A percentile compares a stretch with the other conserved stretches of the same genome.
Evolutionary conservation across 1,284 basidiomycete species (phyloP).

Genomic region (Papiliotrema flavescens): DNA sequence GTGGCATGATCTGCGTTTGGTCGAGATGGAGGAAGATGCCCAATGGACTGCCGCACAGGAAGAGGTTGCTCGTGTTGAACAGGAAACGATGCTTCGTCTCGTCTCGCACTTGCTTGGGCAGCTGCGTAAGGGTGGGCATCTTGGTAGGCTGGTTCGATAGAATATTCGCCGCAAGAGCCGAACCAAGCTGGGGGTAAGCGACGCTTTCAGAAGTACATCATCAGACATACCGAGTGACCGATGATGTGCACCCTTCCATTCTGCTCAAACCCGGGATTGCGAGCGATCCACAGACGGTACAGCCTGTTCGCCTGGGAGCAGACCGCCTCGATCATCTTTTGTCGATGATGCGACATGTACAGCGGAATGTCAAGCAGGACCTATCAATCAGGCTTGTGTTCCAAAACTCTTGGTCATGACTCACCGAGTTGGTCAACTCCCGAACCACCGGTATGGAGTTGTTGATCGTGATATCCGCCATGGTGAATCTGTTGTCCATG

Average conservation of each 20-base stretch:
- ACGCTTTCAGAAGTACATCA: background rate
- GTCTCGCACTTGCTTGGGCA: slow-evolving; percentile 43
- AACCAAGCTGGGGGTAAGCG: slow-evolving; percentile 48
- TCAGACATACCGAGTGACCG: slow-evolving; percentile 47
- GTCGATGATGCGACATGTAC: slow-evolving; percentile 53
- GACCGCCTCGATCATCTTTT: slow-evolving; percentile 55
- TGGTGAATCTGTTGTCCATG: slow-evolving; percentile 52
- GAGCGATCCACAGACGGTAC: slow-evolving; percentile 55
- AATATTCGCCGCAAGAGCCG: slow-evolving; percentile 55
- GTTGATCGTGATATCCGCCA: slow-evolving; percentile 53
- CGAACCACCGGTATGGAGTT: slow-evolving; percentile 53
- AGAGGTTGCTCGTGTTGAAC: slow-evolving; percentile 54
- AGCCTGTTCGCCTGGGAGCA: slow-evolving; percentile 50
- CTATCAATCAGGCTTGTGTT: slow-evolving; percentile 12
- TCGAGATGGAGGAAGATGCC: slow-evolving; percentile 56
- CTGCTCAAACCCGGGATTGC: slow-evolving; percentile 54
- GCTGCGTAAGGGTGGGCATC: slow-evolving; percentile 47
- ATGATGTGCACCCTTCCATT: slow-evolving; percentile 51
- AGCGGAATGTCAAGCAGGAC: slow-evolving; percentile 53
- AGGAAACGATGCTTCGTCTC: slow-evolving; percentile 46
- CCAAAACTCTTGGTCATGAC: background rate
- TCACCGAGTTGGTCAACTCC: slow-evolving; percentile 52
- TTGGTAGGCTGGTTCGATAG: slow-evolving; percentile 56
- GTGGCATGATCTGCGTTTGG: slow-evolving; percentile 55
- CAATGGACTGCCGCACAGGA: slow-evolving; percentile 55